Percentiles rank a stretch among this genome's conserved stretches.
These are phyloP conservation scores for Vigna mungo DNA, from an alignment of 306 rosid species.

Conservation along the genomic window DNA sequence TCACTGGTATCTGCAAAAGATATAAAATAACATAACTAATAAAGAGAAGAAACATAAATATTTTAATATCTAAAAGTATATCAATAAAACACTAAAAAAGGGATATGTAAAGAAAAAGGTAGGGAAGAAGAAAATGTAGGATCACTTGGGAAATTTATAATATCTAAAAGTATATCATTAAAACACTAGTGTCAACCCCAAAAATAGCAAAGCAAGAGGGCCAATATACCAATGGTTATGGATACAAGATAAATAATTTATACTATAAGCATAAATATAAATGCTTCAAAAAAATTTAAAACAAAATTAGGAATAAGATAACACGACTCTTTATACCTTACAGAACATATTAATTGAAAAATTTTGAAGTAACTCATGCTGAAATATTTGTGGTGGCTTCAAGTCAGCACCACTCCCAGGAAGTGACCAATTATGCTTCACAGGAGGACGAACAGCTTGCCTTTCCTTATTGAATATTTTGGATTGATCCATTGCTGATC, in stretches of 20 bases:
- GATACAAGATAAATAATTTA: background rate
- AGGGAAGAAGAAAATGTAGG: constrained; percentile 28
- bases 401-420: constrained; percentile 66
- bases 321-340: constrained; percentile 65
- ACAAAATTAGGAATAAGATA: constrained; percentile 7
- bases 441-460: constrained; percentile 93
- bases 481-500: constrained; percentile 70
- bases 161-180: background rate
- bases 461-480: constrained; percentile 76
- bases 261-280: background rate
- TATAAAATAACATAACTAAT: constrained; percentile 20
- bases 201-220: background rate
- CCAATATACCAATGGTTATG: background rate
- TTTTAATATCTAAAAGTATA: constrained; percentile 23
- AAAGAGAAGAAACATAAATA: background rate
- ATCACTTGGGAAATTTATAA: constrained; percentile 5
- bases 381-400: constrained; percentile 91
- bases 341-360: constrained; percentile 95
- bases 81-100: constrained; percentile 5
- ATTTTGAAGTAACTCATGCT: constrained; percentile 94
- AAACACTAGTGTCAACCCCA: background rate
- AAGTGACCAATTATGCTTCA: constrained; percentile 94
- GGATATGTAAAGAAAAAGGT: constrained; percentile 1
- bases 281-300: background rate
- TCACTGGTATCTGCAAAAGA: constrained; percentile 90